A percentile compares a stretch with the other conserved stretches of the same genome.
Evolutionary conservation across 768 basidiomycete species (phyloP).

Genomic region (Lactarius psammicola): DNA sequence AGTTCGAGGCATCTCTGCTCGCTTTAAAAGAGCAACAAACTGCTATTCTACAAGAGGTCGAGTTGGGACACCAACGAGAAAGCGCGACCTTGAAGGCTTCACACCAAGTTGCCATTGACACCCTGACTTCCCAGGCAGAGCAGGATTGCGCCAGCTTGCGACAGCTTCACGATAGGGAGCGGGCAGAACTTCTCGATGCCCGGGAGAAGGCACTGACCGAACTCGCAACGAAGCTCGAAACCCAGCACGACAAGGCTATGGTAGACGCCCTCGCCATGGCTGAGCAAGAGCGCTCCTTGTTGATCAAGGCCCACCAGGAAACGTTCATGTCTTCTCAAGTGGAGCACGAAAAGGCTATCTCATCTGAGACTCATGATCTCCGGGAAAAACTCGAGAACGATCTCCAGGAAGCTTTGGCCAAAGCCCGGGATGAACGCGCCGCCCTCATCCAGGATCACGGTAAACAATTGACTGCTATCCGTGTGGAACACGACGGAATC

Average conservation of each 20-base stretch:
- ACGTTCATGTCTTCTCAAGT: slow-evolving; percentile 41
- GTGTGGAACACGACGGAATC: slow-evolving; percentile 19
- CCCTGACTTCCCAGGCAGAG: slow-evolving; percentile 35
- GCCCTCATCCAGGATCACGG: slow-evolving; percentile 8
- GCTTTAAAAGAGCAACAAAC: slow-evolving; percentile 56
- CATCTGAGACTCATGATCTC: slow-evolving; percentile 8
- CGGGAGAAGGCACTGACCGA: slow-evolving; percentile 45
- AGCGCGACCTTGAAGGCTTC: slow-evolving; percentile 46
- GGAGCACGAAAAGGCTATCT: slow-evolving; percentile 49
- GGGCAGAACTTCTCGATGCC: slow-evolving; percentile 40
- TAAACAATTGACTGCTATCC: slow-evolving; percentile 11
- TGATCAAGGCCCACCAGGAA: slow-evolving; percentile 42
- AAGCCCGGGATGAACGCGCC: slow-evolving; percentile 6
- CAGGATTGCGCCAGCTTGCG: slow-evolving; percentile 39
- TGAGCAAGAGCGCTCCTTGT: slow-evolving; percentile 36
- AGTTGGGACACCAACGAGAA: slow-evolving; percentile 56
- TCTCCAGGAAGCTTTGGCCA: slow-evolving; percentile 9
- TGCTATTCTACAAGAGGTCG: slow-evolving; percentile 51
- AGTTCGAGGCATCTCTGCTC: slow-evolving; percentile 49
- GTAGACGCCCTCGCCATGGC: slow-evolving; percentile 29
- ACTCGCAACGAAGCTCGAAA: slow-evolving; percentile 13
- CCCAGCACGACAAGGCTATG: slow-evolving; percentile 23
- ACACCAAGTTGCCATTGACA: slow-evolving; percentile 45
- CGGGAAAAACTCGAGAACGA: slow-evolving; percentile 14
- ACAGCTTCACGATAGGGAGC: slow-evolving; percentile 43